Percentiles rank a stretch among this genome's conserved stretches.
Conservation (phyloP, 441 rosid species). For the Aleurites moluccanus region DNA sequence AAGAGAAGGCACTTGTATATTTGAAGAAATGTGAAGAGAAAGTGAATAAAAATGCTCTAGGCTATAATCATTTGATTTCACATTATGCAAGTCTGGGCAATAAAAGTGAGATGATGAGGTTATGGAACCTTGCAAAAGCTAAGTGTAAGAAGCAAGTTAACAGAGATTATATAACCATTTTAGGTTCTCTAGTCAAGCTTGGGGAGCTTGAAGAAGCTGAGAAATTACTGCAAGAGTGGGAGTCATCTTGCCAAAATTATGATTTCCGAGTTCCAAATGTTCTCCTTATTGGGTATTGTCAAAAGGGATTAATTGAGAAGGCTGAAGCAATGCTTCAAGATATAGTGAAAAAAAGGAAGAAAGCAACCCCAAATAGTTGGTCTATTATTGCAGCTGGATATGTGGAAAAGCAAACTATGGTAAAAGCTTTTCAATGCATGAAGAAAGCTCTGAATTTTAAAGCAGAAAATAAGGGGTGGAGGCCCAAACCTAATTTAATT, state of each 20-base stretch:
- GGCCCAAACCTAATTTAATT: conserved; percentile 39
- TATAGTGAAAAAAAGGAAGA: conserved; percentile 33
- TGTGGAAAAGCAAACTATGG: conserved; percentile 40
- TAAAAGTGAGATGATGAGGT: conserved; percentile 47
- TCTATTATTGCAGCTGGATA: conserved; percentile 41
- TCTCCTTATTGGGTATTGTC: conserved; percentile 45
- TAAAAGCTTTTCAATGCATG: conserved; percentile 48
- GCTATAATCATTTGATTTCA: conserved; percentile 50
- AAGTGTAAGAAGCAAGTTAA: conserved; percentile 39
- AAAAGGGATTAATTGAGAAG: conserved; percentile 39
- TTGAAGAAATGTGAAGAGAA: conserved; percentile 47
- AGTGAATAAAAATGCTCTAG: conserved; percentile 32
- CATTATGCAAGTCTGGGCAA: conserved; percentile 47
- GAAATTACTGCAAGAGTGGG: conserved; percentile 49
- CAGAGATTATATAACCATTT: conserved; percentile 43
- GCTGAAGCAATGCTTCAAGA: conserved; percentile 43
- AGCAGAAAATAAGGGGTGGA: conserved; percentile 37
- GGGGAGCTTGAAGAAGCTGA: conserved; percentile 47
- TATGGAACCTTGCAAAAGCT: conserved; percentile 45
- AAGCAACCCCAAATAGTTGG: conserved; percentile 50
- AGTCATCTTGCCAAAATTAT: conserved; percentile 34
- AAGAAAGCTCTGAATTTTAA: conserved; percentile 45
- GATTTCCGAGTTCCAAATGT: conserved; percentile 57
- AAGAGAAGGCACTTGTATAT: conserved; percentile 40
- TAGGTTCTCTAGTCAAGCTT: conserved; percentile 45